phyloP scores from a whole-genome alignment of 73 alveolate genomes.

The Tetrahymena thermophila region DNA sequence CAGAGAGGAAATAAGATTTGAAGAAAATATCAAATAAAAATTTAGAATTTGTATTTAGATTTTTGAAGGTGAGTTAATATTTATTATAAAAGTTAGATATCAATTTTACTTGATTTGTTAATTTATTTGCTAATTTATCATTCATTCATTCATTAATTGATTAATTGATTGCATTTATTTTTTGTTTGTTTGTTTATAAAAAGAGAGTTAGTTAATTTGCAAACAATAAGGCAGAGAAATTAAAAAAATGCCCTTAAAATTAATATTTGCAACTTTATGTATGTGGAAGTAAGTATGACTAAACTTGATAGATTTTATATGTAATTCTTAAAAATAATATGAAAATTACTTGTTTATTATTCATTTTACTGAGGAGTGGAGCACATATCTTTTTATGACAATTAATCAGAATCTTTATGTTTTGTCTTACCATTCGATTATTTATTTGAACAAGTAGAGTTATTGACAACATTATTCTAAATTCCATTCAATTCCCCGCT shows the following conservation, averaged over 20 bases:
- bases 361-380: background rate
- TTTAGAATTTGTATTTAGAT: background rate
- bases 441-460: background rate
- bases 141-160: background rate
- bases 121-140: background rate
- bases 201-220: background rate
- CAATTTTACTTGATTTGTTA: too few species aligned
- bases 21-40: background rate
- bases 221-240: background rate
- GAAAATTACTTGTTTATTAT: background rate
- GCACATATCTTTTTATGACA: background rate
- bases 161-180: background rate
- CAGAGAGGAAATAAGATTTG: background rate
- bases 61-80: background rate
- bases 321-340: background rate
- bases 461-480: background rate
- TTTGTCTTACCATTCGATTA: background rate
- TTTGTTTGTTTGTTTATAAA: too few species aligned
- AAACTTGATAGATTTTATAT: background rate
- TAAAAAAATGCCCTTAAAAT: background rate
- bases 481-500: background rate
- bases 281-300: background rate
- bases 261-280: background rate
- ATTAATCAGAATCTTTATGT: background rate
- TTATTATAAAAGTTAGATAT: background rate